Percentiles rank a stretch among this genome's conserved stretches.
phyloP scores from a whole-genome alignment of 2,329 filamentous ascomycete species.

The Colletotrichum sublineola region DNA sequence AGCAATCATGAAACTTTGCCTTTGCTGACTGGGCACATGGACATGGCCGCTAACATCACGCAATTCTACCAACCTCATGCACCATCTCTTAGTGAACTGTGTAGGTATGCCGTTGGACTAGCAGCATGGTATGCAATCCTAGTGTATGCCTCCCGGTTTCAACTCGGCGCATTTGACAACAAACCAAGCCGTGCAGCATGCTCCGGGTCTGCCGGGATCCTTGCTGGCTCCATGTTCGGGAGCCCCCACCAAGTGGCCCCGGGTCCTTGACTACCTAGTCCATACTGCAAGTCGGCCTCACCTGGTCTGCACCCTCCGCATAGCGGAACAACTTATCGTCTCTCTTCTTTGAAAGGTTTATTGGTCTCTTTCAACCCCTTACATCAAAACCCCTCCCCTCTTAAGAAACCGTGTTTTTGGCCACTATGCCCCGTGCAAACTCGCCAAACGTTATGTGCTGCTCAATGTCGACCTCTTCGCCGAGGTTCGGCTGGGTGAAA shows the following conservation, averaged over 20 bases:
- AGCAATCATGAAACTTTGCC: conserved; percentile 28
- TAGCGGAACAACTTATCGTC: not conserved
- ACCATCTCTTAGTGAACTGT: not conserved
- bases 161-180: conserved; percentile 3
- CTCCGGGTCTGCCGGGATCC: conserved; percentile 16
- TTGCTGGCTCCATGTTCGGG: not conserved
- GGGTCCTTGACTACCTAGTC: conserved; percentile 1
- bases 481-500: conserved; percentile 96
- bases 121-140: conserved; percentile 15
- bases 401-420: conserved; percentile 68
- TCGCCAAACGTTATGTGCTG: conserved; percentile 79
- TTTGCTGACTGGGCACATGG: conserved; percentile 27
- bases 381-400: not conserved
- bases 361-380: not conserved
- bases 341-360: not conserved
- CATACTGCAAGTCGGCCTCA: not conserved
- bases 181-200: not conserved
- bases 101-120: not conserved
- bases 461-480: conserved; percentile 79
- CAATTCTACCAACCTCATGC: conserved; percentile 9
- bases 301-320: not conserved
- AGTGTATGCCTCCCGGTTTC: not conserved
- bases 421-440: conserved; percentile 75
- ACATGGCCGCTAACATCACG: conserved; percentile 8
- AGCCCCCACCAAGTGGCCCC: not conserved